Evolutionary conservation across 2,329 filamentous ascomycete genomes (phyloP), one percentile per base, ranked within the genome.

Genomic region (Ophiosphaerella herpotricha): DNA sequence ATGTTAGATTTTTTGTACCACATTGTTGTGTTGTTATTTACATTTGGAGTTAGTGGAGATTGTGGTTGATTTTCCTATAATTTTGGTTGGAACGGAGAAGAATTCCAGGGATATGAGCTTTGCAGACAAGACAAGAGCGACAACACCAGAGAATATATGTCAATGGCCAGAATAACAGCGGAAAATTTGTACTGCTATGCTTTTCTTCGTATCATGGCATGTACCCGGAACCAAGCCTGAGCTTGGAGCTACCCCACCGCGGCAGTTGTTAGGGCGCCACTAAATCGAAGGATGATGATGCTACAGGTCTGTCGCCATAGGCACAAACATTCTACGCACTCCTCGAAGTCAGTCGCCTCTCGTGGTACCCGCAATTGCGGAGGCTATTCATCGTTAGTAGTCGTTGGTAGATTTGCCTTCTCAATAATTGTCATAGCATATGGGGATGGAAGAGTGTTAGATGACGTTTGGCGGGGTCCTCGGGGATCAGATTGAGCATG

Each of bases 171-270:
- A n/a, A n/a, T 24, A 14, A 40, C 11, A 31, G 6, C 43, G 9
- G 46, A 38, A 50, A 52, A 49, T 48, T 54, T 57, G 39, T 42
- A 41, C 46, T 39, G 42, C 40, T 35, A 31, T 37, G 35, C n/a
- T 34, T 39, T 35, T 50, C 39, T 43, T 41, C 48, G 41, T 43
- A 39, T 47, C 36, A 54, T 55, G 21, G 39, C 51, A 50, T 41
- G 37, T 44, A 33, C 34, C 47, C 42, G 21, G 26, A 24, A 41
- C 47, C 43, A 46, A 54, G 51, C 54, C 64, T 45, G 48, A 54
- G 51, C 54, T 64, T 45, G 48, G 43, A 54, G 52, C 52, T 66
- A 68, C 67, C 64, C 68, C 67, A 70, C 68, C 64, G 60, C 68
- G 68, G 68, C 68, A 72, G 68, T 72, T 72, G 64, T 54, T 54